Evolutionary conservation across 306 rosid genomes (phyloP), one percentile per base, ranked within the genome.

Genomic region (Sechiopsis laciniata): DNA sequence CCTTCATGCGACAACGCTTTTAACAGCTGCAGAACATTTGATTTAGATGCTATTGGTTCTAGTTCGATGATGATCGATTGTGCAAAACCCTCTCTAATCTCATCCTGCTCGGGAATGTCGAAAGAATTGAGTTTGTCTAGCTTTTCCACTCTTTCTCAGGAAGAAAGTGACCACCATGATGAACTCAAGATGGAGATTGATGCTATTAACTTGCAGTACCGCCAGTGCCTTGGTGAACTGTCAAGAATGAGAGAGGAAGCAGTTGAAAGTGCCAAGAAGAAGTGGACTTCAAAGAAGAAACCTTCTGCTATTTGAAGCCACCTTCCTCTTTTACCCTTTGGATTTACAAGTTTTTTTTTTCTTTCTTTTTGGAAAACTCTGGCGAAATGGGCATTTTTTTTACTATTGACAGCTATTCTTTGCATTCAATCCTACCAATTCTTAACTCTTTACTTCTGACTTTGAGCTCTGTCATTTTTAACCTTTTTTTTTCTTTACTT

Each of bases 181-280:
- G 87, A 82, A 78, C 84, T 90, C 32, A 84, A 82, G 82, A 37
- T 73, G 85, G 98, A 90, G 85, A 83, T 90, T 35, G 90, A 81
- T 65, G 85, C 93, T 29, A 90, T 90, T 37, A 87, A 92, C 32
- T 14, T 48, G 22, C 85, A 83, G 75, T 90, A 80, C 76, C 83
- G 61, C 67, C 92, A 79, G 48, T 67, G 84, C 67, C 80, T 86
- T 72, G 68, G 74, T 55, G 85, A 84, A 67, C 95, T 92, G 65
- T 45, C 74, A 82, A 88, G 69, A 78, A 73, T 78, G 88, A 92
- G 85, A 83, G 92, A 87, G 78, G 88, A 82, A 74, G 95, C 92
- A 24, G 83, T 90, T 9, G 88, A 83, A 72, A 78, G 48, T 65
- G 89, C 78, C 37, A 87, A 78, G 56, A 88, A 80, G 87, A 88